A percentile compares a stretch with the other conserved stretches of the same genome.
Conservation (phyloP, 495 filamentous ascomycete species). For the Hypoxylon crocopeplum region DNA sequence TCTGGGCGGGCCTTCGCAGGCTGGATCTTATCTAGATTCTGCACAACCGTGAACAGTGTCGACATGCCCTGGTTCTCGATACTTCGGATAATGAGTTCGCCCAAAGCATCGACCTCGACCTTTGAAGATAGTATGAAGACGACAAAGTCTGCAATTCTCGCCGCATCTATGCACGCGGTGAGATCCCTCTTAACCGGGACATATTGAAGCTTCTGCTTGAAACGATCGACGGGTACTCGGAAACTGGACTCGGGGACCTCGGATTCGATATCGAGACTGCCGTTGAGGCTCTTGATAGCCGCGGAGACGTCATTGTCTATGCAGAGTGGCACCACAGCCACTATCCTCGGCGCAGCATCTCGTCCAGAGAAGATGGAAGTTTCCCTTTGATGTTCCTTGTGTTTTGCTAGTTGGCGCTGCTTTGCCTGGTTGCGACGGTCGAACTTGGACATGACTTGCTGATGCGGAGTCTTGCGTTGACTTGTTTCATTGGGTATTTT, state of each 20-base stretch:
- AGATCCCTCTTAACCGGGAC: slow-evolving; percentile 74
- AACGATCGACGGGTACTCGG: slow-evolving; percentile 78
- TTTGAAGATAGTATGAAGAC: slow-evolving; percentile 81
- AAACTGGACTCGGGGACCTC: slow-evolving; percentile 66
- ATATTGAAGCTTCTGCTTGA: slow-evolving; percentile 92
- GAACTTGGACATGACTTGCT: slow-evolving; percentile 96
- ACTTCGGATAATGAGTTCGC: slow-evolving; percentile 80
- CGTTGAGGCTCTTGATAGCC: slow-evolving; percentile 74
- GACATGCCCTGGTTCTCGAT: slow-evolving; percentile 94
- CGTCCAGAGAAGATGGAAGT: slow-evolving; percentile 81
- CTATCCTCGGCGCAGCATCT: slow-evolving; percentile 85
- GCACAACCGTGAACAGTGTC: slow-evolving; percentile 79
- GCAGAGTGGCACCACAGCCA: slow-evolving; percentile 89
- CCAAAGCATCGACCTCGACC: slow-evolving; percentile 80
- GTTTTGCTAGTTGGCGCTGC: slow-evolving; percentile 81
- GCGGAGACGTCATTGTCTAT: slow-evolving; percentile 67
- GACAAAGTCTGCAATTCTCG: slow-evolving; percentile 87
- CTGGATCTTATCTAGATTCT: slow-evolving; percentile 77
- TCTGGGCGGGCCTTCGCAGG: slow-evolving; percentile 77
- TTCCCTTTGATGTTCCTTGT: slow-evolving; percentile 76
- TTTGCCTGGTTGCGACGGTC: slow-evolving; percentile 92
- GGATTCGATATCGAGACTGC: slow-evolving; percentile 75
- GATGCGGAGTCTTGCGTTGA: slow-evolving; percentile 85
- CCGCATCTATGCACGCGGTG: slow-evolving; percentile 79
- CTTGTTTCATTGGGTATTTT: slow-evolving; percentile 59